Percentiles rank a stretch among this genome's conserved stretches.
phyloP scores from a whole-genome alignment of 768 basidiomycete genomes.

The Gautieria morchelliformis region DNA sequence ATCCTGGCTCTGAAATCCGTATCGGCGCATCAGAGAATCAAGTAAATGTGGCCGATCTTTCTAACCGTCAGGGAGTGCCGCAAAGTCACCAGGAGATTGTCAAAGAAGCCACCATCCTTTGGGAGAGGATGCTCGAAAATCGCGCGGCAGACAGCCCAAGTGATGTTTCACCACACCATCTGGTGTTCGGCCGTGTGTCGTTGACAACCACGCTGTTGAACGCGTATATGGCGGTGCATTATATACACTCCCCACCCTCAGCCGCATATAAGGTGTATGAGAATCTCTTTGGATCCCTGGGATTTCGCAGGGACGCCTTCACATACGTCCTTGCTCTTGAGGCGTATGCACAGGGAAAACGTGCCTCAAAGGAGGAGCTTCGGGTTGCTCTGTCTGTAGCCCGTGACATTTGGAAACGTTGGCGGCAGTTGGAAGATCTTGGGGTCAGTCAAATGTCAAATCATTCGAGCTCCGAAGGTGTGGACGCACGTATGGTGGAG shows the following conservation, averaged over 20 bases:
- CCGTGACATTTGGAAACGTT: constrained; percentile 56
- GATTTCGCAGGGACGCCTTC: constrained; percentile 39
- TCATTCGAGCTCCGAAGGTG: neutral
- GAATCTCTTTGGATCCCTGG: constrained; percentile 34
- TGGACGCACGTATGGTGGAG: constrained; percentile 46
- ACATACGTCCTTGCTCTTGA: constrained; percentile 62
- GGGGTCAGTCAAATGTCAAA: constrained; percentile 15
- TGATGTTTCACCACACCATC: constrained; percentile 8
- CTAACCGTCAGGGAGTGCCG: constrained; percentile 36
- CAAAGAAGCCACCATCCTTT: constrained; percentile 57
- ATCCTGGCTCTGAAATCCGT: neutral
- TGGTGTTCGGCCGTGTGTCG: constrained; percentile 45
- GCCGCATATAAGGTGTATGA: constrained; percentile 40
- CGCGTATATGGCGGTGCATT: constrained; percentile 73
- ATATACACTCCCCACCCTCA: constrained; percentile 45
- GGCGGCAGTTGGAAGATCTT: constrained; percentile 39
- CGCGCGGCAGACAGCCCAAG: neutral
- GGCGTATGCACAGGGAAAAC: constrained; percentile 26
- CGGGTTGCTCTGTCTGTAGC: constrained; percentile 41
- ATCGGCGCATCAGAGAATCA: constrained; percentile 8
- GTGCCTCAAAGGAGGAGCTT: constrained; percentile 31
- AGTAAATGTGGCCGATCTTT: neutral
- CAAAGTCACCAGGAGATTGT: constrained; percentile 66
- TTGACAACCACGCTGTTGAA: constrained; percentile 60
- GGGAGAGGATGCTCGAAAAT: constrained; percentile 48